Percentiles rank a stretch among this genome's conserved stretches.
These are phyloP conservation scores for Centrapalus pauciflorus DNA, from an alignment of 129 eudicot species.

Conservation along the genomic window DNA sequence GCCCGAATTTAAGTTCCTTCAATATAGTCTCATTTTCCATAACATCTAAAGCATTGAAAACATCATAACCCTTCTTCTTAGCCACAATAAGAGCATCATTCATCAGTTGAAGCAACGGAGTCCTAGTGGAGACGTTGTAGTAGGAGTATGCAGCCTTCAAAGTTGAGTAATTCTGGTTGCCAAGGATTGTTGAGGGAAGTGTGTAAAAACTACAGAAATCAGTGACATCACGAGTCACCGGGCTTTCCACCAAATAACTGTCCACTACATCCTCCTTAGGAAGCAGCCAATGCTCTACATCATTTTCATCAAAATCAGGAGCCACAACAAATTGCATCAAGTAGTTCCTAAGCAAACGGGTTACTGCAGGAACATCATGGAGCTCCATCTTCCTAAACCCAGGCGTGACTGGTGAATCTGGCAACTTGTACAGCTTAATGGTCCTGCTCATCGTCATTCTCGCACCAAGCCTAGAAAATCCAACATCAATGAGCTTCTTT, in stretches of 20 bases:
- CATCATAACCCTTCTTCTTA: slow-evolving; percentile 31
- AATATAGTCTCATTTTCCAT: slow-evolving; percentile 45
- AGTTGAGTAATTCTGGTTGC: slow-evolving; percentile 43
- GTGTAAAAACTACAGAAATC: slow-evolving; percentile 60
- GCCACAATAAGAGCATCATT: slow-evolving; percentile 56
- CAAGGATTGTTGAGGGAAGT: slow-evolving; percentile 50
- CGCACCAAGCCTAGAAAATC: slow-evolving; percentile 62
- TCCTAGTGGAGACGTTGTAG: slow-evolving; percentile 51
- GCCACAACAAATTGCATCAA: slow-evolving; percentile 45
- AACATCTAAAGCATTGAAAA: slow-evolving; percentile 51
- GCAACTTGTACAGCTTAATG: slow-evolving; percentile 53
- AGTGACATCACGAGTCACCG: slow-evolving; percentile 44
- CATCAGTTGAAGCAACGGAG: slow-evolving; percentile 58
- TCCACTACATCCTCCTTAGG: slow-evolving; percentile 55
- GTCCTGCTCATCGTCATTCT: slow-evolving; percentile 68
- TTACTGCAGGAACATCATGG: slow-evolving; percentile 58
- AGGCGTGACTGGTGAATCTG: slow-evolving; percentile 45
- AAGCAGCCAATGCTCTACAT: slow-evolving; percentile 64
- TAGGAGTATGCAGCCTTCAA: slow-evolving; percentile 61
- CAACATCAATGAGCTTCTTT: slow-evolving; percentile 57
- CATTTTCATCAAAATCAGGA: slow-evolving; percentile 56
- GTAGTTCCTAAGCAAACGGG: slow-evolving; percentile 45
- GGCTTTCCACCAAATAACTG: slow-evolving; percentile 52
- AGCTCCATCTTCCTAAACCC: slow-evolving; percentile 62
- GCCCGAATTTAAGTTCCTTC: slow-evolving; percentile 66